Base-by-base conservation (phyloP, 2,329 filamentous ascomycete species). In the Fusarium anthophilum region DNA sequence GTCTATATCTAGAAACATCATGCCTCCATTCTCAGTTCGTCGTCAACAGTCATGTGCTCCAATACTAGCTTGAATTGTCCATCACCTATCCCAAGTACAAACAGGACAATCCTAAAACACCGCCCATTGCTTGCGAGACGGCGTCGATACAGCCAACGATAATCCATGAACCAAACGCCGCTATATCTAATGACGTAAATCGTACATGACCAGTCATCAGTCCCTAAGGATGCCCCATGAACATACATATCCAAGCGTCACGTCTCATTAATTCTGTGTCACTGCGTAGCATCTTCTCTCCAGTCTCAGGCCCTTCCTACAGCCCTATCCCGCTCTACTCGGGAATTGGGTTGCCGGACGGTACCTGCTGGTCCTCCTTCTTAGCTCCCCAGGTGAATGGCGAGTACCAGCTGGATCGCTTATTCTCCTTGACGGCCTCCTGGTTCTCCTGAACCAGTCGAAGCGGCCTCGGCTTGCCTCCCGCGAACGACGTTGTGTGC, bases 371-470 rank as follows among this genome's bases (percentile, higher is more conserved):
- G 47, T 88, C 87, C 56, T 89, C 87, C 82, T 88, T 89, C 82
- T 86, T 87, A 45, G 48, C 72, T 32, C 78, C 80, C 80, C 85
- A 86, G 79, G 81, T 83, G 89, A 90, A 91, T 18, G 89, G 89
- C 66, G 91, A 87, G 69, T 83, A 83, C 91, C 91, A 92, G 81
- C 90, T 92, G 26, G 86, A 85, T 54, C 91, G 85, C 84, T 92
- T 92, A 78, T 87, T 88, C 61, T 83, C 80, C 76, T 87, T 86
- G 69, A 85, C 83, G 6, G 80, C 80, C 57, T 89, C 88, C 28
- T 83, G 81, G 74, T 92, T 92, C 84, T 97, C 94, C 83, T 96
- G 93, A 53, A 98, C 95, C 37, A 99, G 87, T 22, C 96, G 89
- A 74, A 99, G 85, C 12, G 96, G 96, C 41, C 95, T 89, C 66